Percentiles rank a stretch among this genome's conserved stretches.
Evolutionary conservation across 768 basidiomycete genomes (phyloP).

Genomic region (Auriscalpium vulgare): DNA sequence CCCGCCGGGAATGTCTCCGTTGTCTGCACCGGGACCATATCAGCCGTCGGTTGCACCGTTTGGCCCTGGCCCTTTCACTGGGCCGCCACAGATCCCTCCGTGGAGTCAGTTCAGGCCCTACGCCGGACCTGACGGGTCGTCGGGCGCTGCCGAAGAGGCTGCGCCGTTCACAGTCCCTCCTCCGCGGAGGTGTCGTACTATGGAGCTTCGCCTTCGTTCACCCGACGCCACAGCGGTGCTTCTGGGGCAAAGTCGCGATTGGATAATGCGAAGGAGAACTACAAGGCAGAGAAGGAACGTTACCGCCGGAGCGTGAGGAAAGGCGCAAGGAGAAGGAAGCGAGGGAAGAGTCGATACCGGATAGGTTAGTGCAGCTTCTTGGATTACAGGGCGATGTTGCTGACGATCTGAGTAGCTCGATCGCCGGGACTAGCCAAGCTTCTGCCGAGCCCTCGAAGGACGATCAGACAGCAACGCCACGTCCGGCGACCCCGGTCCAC

Average conservation of each 20-base stretch:
- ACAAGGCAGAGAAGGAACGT: conserved; percentile 63
- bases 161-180: not conserved
- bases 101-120: conserved; percentile 15
- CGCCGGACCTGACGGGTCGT: not conserved
- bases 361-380: conserved; percentile 2
- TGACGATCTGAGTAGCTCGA: too few species aligned
- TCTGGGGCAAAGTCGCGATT: conserved; percentile 28
- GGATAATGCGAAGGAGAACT: conserved; percentile 57
- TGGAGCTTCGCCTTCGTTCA: conserved; percentile 2
- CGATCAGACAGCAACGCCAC: not conserved
- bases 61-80: too few species aligned
- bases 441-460: too few species aligned
- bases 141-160: not conserved
- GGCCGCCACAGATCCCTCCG: not conserved
- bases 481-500: not conserved
- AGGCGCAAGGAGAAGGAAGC: conserved; percentile 17
- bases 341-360: not conserved
- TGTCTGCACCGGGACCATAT: not conserved
- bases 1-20: not conserved
- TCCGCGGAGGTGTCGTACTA: conserved; percentile 15
- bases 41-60: not conserved
- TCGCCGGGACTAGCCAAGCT: too few species aligned
- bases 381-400: not conserved
- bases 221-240: not conserved
- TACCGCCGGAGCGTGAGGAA: conserved; percentile 54